Evolutionary conservation across 2,329 filamentous ascomycete species (phyloP).

Genomic region (Arthrinium puccinioides): DNA sequence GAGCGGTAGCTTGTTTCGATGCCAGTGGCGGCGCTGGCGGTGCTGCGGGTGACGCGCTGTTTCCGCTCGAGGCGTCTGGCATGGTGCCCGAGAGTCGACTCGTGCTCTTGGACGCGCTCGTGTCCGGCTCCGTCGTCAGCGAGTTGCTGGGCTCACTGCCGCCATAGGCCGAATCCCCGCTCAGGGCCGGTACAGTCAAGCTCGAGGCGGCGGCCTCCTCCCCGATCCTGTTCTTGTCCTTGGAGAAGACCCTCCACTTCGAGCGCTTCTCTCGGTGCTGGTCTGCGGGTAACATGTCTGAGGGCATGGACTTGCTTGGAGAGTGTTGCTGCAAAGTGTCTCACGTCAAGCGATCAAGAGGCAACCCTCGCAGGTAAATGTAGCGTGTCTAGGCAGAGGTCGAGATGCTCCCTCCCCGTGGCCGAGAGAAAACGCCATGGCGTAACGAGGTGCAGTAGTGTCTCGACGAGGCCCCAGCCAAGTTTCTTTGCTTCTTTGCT

Average conservation of each 20-base stretch:
- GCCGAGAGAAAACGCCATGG: too few relatives aligned
- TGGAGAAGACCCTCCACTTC: constrained; percentile 1
- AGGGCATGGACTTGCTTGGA: too few relatives aligned
- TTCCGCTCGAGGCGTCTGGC: background rate
- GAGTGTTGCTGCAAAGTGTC: too few relatives aligned
- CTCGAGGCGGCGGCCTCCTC: background rate
- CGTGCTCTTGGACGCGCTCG: constrained; percentile 5
- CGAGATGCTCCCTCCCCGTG: too few relatives aligned
- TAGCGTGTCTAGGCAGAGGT: too few relatives aligned
- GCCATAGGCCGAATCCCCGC: constrained; percentile 3
- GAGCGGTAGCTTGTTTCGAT: too few relatives aligned
- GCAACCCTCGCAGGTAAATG: too few relatives aligned
- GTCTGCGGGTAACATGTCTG: too few relatives aligned
- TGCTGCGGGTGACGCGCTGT: background rate
- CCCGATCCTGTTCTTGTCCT: background rate
- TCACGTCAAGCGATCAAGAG: too few relatives aligned
- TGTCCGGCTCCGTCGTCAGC: constrained; percentile 1
- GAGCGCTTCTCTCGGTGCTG: constrained; percentile 2
- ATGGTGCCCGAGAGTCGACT: background rate
- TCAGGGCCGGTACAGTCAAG: background rate
- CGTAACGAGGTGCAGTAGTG: too few relatives aligned
- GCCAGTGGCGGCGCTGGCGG: background rate
- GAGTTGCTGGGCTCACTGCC: constrained; percentile 7
- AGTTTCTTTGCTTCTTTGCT: too few relatives aligned
- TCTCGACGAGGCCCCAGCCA: too few relatives aligned